These are phyloP conservation scores for Endothia cerciana DNA, from an alignment of 2,329 filamentous ascomycete genomes.

Conservation along the genomic window DNA sequence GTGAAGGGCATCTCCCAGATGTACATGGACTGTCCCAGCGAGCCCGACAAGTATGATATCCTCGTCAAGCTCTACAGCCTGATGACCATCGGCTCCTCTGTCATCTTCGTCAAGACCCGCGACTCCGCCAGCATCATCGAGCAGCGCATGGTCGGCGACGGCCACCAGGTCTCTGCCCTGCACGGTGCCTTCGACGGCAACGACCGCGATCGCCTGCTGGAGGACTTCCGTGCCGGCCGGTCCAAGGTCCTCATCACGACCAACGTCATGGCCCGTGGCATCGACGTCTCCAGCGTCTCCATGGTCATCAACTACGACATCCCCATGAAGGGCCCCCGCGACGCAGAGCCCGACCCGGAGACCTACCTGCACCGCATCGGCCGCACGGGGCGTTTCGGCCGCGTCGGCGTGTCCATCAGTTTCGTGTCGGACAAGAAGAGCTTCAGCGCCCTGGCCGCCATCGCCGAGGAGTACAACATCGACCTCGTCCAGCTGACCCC, in stretches of 20 bases:
- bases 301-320: constrained; percentile 99
- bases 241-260: constrained; percentile 98
- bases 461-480: constrained; percentile 78
- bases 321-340: constrained; percentile 73
- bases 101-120: constrained; percentile 96
- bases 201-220: constrained; percentile 82
- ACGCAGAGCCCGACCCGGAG: constrained; percentile 85
- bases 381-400: constrained; percentile 93
- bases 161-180: constrained; percentile 88
- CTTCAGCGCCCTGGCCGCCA: constrained; percentile 78
- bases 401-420: constrained; percentile 92
- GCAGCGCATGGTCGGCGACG: constrained; percentile 81
- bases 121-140: constrained; percentile 86
- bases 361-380: constrained; percentile 98
- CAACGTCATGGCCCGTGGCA: constrained; percentile 93
- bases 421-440: constrained; percentile 88
- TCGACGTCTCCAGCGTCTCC: constrained; percentile 87
- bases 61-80: constrained; percentile 93
- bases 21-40: constrained; percentile 88
- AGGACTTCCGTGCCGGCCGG: constrained; percentile 81
- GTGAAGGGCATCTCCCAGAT: constrained; percentile 98
- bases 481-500: constrained; percentile 81
- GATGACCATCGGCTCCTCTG: constrained; percentile 95
- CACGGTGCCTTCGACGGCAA: constrained; percentile 85
- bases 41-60: constrained; percentile 83